Percentiles rank a stretch among this genome's conserved stretches.
These are phyloP conservation scores for Rhodotorula sp. DNA, from an alignment of 1,284 basidiomycete genomes.

Conservation along the genomic window DNA sequence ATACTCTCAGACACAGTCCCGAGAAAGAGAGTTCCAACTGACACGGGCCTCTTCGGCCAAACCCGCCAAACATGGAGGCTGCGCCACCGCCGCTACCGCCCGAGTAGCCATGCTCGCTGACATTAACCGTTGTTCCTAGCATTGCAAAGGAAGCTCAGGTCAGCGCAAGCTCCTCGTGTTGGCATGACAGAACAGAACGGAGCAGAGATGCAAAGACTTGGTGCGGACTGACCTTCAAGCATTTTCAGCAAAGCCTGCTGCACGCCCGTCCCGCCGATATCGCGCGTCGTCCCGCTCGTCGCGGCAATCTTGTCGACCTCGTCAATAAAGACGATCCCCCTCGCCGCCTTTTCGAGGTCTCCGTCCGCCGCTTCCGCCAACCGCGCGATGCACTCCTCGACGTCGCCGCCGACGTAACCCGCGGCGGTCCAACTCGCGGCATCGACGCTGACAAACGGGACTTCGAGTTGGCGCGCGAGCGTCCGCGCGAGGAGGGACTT, in stretches of 20 bases:
- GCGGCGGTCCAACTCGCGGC: conserved; percentile 54
- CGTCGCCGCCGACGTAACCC: conserved; percentile 83
- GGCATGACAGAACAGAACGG: not conserved
- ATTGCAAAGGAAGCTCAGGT: not conserved
- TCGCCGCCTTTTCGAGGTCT: conserved; percentile 66
- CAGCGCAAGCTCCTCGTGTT: not conserved
- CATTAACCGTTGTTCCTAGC: conserved; percentile 72
- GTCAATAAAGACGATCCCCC: conserved; percentile 83
- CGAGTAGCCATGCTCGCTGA: conserved; percentile 59
- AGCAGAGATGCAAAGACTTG: not conserved
- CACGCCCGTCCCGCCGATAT: conserved; percentile 93
- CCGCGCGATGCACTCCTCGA: conserved; percentile 81
- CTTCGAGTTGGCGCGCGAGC: conserved; percentile 78
- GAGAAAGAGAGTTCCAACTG: conserved; percentile 4
- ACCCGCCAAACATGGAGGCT: conserved; percentile 5
- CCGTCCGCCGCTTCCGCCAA: conserved; percentile 80
- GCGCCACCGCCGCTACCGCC: not conserved
- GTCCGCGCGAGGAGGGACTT: conserved; percentile 85
- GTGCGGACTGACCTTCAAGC: conserved; percentile 61
- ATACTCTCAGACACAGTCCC: not conserved
- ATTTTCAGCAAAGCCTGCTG: conserved; percentile 87
- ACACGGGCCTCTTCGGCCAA: conserved; percentile 21
- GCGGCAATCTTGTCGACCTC: conserved; percentile 91
- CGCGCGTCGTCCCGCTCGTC: conserved; percentile 59
- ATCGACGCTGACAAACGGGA: conserved; percentile 68